Evolutionary conservation across 805 yeast genomes (phyloP).

Genomic region (Cyberlindnera subsufficiens): DNA sequence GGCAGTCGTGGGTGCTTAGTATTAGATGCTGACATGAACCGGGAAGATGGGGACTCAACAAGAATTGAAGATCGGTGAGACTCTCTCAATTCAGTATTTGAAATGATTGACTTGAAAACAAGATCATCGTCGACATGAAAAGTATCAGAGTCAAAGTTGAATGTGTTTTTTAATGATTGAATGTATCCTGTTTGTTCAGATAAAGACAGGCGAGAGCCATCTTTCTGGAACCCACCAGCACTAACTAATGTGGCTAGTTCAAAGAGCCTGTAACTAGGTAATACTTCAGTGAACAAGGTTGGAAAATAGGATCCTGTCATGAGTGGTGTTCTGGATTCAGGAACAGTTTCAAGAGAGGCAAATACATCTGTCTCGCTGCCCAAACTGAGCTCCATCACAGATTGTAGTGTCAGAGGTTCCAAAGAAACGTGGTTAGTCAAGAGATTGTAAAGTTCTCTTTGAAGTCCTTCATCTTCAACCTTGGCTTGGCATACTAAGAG

Average conservation of each 20-base stretch:
- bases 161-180: constrained; percentile 54
- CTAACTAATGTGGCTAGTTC: constrained; percentile 47
- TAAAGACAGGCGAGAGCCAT: constrained; percentile 14
- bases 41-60: constrained; percentile 39
- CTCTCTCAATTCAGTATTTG: constrained; percentile 24
- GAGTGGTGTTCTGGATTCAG: constrained; percentile 50
- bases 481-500: constrained; percentile 19
- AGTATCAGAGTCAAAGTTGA: constrained; percentile 53
- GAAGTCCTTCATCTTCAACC: constrained; percentile 26
- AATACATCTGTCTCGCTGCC: constrained; percentile 52
- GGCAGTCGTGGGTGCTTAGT: too few species aligned
- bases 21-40: constrained; percentile 3
- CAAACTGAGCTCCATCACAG: constrained; percentile 61
- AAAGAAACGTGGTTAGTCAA: constrained; percentile 37
- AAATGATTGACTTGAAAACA: constrained; percentile 50
- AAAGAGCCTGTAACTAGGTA: constrained; percentile 52
- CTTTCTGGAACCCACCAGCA: constrained; percentile 37
- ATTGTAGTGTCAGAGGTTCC: constrained; percentile 41
- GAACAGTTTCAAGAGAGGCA: constrained; percentile 37
- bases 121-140: constrained; percentile 51
- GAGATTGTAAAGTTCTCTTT: constrained; percentile 37
- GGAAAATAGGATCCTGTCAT: constrained; percentile 61
- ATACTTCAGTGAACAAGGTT: constrained; percentile 51
- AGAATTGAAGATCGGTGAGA: constrained; percentile 42
- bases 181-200: constrained; percentile 43